These are phyloP conservation scores for Trichoderma sp. DNA, from an alignment of 2,329 filamentous ascomycete genomes.

Conservation along the genomic window DNA sequence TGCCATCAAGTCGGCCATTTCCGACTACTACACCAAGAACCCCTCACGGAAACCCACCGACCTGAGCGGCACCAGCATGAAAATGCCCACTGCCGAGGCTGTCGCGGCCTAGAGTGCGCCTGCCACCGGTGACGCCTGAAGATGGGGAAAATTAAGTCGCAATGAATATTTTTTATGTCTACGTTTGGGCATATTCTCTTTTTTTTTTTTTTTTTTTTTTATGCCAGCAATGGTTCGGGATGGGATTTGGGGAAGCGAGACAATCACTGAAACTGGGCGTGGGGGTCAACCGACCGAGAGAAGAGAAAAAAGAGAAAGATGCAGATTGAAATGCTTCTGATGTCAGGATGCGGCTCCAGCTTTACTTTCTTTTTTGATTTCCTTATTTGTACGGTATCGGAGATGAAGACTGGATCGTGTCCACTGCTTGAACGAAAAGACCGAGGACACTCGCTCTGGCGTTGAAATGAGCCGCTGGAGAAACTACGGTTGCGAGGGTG, in stretches of 20 bases:
- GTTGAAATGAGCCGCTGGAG: neutral
- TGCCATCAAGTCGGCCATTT: slow-evolving; percentile 87
- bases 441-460: neutral
- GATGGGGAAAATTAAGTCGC: neutral
- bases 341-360: neutral
- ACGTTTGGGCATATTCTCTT: neutral
- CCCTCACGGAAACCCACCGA: slow-evolving; percentile 69
- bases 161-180: neutral
- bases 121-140: neutral
- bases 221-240: neutral
- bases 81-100: slow-evolving; percentile 58
- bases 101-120: slow-evolving; percentile 32
- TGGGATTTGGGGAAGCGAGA: neutral
- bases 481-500: neutral
- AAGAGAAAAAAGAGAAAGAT: neutral
- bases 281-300: neutral
- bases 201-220: neutral
- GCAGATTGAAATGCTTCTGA: slow-evolving; percentile 3
- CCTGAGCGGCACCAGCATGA: slow-evolving; percentile 71
- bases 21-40: slow-evolving; percentile 84
- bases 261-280: neutral
- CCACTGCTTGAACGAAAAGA: neutral
- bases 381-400: neutral
- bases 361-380: neutral
- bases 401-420: slow-evolving; percentile 15